Evolutionary conservation across 371 early-diverging fungal species (phyloP).

Genomic region (Rhizopus delemar): DNA sequence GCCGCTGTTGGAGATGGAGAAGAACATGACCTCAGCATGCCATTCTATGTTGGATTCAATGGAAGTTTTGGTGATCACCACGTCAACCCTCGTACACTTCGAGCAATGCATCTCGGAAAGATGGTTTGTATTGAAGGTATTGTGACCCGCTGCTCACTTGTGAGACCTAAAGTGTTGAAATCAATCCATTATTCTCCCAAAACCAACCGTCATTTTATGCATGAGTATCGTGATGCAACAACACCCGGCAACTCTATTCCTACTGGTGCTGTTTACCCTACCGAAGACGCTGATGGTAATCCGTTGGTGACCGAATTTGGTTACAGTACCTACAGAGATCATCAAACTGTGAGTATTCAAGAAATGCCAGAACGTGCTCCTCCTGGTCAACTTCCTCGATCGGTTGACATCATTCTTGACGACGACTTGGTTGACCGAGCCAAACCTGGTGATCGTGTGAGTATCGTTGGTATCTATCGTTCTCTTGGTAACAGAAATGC

Average conservation of each 20-base stretch:
- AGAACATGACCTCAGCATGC: constrained; percentile 34
- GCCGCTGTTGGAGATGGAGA: constrained; percentile 22
- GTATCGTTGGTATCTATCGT: constrained; percentile 94
- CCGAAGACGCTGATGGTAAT: constrained; percentile 92
- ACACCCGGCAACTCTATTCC: constrained; percentile 62
- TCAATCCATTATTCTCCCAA: constrained; percentile 94
- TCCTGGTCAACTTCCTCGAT: constrained; percentile 96
- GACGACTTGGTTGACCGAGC: constrained; percentile 96
- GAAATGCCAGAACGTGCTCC: constrained; percentile 99
- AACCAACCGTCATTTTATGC: constrained; percentile 79
- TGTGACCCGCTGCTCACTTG: constrained; percentile 97
- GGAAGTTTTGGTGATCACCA: constrained; percentile 94
- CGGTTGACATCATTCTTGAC: constrained; percentile 95
- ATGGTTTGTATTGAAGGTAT: constrained; percentile 98
- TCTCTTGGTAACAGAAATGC: constrained; percentile 80
- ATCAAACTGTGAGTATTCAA: constrained; percentile 95
- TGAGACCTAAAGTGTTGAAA: constrained; percentile 94
- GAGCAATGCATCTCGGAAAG: constrained; percentile 81
- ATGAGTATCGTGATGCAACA: constrained; percentile 89
- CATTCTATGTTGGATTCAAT: constrained; percentile 83
- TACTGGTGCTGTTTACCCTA: constrained; percentile 78
- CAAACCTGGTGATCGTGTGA: constrained; percentile 99
- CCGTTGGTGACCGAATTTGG: constrained; percentile 96
- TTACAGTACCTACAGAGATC: constrained; percentile 90
- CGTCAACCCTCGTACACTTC: constrained; percentile 91